These are phyloP conservation scores for Pythium chondricola DNA, from an alignment of 352 stramenopile genomes.

Conservation along the genomic window DNA sequence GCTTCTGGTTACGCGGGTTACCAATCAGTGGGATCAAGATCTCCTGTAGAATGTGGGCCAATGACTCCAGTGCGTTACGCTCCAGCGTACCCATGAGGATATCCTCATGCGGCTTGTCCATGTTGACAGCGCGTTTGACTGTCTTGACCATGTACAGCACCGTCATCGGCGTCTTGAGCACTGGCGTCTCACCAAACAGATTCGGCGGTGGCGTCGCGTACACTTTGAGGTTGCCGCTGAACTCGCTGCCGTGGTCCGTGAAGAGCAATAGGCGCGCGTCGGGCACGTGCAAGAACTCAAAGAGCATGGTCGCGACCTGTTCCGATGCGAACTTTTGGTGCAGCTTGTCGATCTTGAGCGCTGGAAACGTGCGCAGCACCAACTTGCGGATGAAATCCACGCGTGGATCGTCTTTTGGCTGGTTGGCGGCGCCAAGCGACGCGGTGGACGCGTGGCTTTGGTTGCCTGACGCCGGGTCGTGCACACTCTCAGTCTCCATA, in stretches of 20 bases:
- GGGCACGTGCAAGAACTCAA: slow-evolving; percentile 67
- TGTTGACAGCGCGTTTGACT: slow-evolving; percentile 50
- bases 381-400: slow-evolving; percentile 63
- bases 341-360: slow-evolving; percentile 50
- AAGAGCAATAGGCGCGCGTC: slow-evolving; percentile 58
- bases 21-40: slow-evolving; percentile 71
- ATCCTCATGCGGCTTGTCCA: slow-evolving; percentile 59
- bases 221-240: slow-evolving; percentile 43
- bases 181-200: slow-evolving; percentile 31
- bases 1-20: slow-evolving; percentile 70
- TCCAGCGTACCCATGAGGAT: slow-evolving; percentile 73
- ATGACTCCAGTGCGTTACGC: slow-evolving; percentile 64
- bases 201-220: slow-evolving; percentile 50
- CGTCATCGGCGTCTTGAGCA: slow-evolving; percentile 28
- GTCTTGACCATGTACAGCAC: slow-evolving; percentile 78
- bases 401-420: slow-evolving; percentile 47
- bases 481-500: slow-evolving; percentile 19
- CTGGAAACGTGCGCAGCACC: slow-evolving; percentile 60
- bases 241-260: slow-evolving; percentile 60
- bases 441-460: slow-evolving; percentile 6
- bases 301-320: slow-evolving; percentile 43
- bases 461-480: slow-evolving; percentile 1
- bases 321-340: slow-evolving; percentile 61
- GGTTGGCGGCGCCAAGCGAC: slow-evolving; percentile 1
- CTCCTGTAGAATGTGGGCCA: slow-evolving; percentile 64